These are phyloP conservation scores for Yamadazyma aaseri DNA, from an alignment of 1,139 yeast genomes.

Conservation along the genomic window DNA sequence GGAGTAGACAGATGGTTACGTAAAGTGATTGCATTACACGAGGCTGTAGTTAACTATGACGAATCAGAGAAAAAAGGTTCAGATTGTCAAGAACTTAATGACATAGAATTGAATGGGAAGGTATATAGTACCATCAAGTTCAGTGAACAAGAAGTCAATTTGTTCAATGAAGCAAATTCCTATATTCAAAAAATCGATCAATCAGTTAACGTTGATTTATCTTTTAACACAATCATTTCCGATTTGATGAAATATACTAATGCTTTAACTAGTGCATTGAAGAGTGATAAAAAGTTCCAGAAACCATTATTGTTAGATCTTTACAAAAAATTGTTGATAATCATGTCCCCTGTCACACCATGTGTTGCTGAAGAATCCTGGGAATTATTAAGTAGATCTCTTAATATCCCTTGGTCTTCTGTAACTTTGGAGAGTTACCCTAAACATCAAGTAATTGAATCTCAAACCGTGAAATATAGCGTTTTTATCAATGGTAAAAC, in stretches of 20 bases:
- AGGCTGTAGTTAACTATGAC: constrained; percentile 12
- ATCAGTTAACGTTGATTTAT: constrained; percentile 57
- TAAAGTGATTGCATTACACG: constrained; percentile 52
- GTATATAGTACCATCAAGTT: constrained; percentile 19
- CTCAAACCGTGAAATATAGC: constrained; percentile 40
- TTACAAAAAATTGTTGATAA: constrained; percentile 51
- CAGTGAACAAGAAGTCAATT: constrained; percentile 45
- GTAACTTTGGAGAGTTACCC: constrained; percentile 62
- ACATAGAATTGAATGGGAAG: constrained; percentile 24
- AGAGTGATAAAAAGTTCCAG: constrained; percentile 23
- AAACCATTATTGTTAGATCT: constrained; percentile 36
- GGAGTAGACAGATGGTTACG: constrained; percentile 88
- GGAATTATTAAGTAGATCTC: constrained; percentile 45
- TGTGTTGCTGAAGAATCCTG: constrained; percentile 81
- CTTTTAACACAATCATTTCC: constrained; percentile 82
- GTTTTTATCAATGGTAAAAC: constrained; percentile 72
- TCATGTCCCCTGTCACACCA: constrained; percentile 78
- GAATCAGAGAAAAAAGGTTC: background rate
- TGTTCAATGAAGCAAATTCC: constrained; percentile 60
- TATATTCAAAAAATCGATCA: constrained; percentile 50
- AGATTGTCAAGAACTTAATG: constrained; percentile 6
- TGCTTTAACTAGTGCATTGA: constrained; percentile 40
- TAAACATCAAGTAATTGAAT: constrained; percentile 30
- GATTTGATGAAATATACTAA: constrained; percentile 87
- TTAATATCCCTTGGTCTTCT: constrained; percentile 42